Evolutionary conservation across 129 eudicot species (phyloP).

Genomic region (Tagetes erecta): DNA sequence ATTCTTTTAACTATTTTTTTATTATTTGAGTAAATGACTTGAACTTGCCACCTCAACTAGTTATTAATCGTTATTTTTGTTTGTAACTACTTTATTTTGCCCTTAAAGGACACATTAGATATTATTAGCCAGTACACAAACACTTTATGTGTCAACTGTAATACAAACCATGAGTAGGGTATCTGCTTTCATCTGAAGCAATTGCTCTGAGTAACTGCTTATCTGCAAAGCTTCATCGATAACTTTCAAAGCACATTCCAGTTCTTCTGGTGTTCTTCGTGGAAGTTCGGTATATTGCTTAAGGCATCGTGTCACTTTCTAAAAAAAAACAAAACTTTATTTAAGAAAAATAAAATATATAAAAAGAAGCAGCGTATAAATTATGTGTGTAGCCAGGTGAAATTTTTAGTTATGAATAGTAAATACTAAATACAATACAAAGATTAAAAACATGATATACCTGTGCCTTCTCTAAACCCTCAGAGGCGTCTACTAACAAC

Average conservation of each 20-base stretch:
- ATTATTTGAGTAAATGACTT: not conserved
- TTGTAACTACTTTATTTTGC: conserved; percentile 7
- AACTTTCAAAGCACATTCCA: conserved; percentile 56
- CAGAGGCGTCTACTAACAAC: conserved; percentile 80
- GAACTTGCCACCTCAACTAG: not conserved
- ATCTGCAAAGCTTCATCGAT: conserved; percentile 64
- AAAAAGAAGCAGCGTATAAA: not conserved
- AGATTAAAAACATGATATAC: conserved; percentile 31
- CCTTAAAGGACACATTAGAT: conserved; percentile 6
- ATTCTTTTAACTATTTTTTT: not conserved
- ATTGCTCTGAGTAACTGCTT: conserved; percentile 71
- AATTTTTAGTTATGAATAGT: not conserved
- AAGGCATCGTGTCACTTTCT: conserved; percentile 64
- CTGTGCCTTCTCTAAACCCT: conserved; percentile 84
- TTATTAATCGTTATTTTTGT: not conserved
- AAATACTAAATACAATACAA: not conserved
- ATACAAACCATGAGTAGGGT: conserved; percentile 67
- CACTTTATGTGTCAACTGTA: not conserved
- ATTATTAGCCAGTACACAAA: conserved; percentile 3
- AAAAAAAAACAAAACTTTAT: conserved; percentile 31
- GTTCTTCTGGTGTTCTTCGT: conserved; percentile 53
- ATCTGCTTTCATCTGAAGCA: conserved; percentile 87
- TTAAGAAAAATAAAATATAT: not conserved
- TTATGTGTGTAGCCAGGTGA: conserved; percentile 1
- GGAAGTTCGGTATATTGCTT: conserved; percentile 60